phyloP scores from a whole-genome alignment of 169 alveolate genomes.

The Eimeria tenella region DNA sequence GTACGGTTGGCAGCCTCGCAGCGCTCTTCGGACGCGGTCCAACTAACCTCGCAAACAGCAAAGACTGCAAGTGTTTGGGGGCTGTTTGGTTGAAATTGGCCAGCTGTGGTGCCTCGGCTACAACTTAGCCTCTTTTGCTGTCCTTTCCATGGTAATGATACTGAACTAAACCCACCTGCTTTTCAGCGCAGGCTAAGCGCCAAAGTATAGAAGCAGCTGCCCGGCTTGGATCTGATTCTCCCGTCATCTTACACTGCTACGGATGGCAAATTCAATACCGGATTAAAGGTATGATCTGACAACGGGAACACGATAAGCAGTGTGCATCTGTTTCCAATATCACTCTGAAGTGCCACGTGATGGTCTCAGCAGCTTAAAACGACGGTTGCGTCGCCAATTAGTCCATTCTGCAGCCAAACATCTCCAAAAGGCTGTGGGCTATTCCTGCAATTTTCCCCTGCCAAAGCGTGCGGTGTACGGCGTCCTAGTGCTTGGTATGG shows the following conservation, averaged over 20 bases:
- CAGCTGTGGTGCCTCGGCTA: not conserved
- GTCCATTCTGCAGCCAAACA: too few relatives aligned
- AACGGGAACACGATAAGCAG: too few relatives aligned
- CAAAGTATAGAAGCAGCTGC: slow-evolving; percentile 59
- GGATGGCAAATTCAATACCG: not conserved
- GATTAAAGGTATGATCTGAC: too few relatives aligned
- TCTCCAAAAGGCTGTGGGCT: too few relatives aligned
- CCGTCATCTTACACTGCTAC: slow-evolving; percentile 19
- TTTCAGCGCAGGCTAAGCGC: slow-evolving; percentile 60
- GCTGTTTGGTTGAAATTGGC: not conserved
- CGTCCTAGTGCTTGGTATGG: too few relatives aligned
- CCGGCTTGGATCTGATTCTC: slow-evolving; percentile 26
- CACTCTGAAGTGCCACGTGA: too few relatives aligned
- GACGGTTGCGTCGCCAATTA: too few relatives aligned
- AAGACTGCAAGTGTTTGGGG: not conserved
- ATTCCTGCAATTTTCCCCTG: too few relatives aligned
- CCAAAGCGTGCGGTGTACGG: too few relatives aligned
- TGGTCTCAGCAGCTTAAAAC: too few relatives aligned
- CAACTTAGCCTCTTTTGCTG: not conserved
- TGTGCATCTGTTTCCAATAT: too few relatives aligned
- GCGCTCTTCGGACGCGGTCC: slow-evolving; percentile 70
- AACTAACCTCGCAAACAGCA: slow-evolving; percentile 51
- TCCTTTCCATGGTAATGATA: too few relatives aligned
- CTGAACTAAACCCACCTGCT: not conserved
- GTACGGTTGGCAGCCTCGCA: slow-evolving; percentile 63